These are phyloP conservation scores for Taxawa tesnikishii DNA, from an alignment of 2,329 filamentous ascomycete genomes.

Conservation along the genomic window DNA sequence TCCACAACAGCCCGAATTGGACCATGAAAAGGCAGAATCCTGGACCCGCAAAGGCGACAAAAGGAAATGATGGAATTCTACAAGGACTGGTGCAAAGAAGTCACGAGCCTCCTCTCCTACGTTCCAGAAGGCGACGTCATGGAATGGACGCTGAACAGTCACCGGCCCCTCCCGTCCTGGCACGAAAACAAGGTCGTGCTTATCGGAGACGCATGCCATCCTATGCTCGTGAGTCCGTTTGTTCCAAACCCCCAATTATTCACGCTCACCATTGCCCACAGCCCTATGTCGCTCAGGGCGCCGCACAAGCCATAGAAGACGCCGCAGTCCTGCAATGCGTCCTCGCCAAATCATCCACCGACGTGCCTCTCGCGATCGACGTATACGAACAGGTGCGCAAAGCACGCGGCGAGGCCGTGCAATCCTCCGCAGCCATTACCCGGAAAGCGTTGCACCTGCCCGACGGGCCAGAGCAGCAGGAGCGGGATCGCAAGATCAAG, in stretches of 20 bases:
- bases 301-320: slow-evolving; percentile 54
- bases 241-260: no score
- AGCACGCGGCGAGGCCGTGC: slow-evolving; percentile 24
- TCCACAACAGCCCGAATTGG: slow-evolving; percentile 3
- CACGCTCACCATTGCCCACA: no score
- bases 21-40: slow-evolving; percentile 27
- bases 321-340: slow-evolving; percentile 31
- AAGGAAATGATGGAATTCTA: slow-evolving; percentile 49
- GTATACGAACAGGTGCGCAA: slow-evolving; percentile 26
- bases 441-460: slow-evolving; percentile 19
- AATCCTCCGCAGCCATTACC: slow-evolving; percentile 23
- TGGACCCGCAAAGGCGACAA: slow-evolving; percentile 55
- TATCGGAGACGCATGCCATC: slow-evolving; percentile 32
- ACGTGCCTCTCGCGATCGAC: slow-evolving; percentile 22
- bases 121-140: slow-evolving; percentile 41
- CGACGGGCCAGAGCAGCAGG: slow-evolving; percentile 9
- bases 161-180: slow-evolving; percentile 22
- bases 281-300: slow-evolving; percentile 55
- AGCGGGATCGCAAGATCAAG: slow-evolving; percentile 9
- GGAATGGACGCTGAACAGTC: slow-evolving; percentile 25
- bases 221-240: slow-evolving; percentile 26
- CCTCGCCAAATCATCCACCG: slow-evolving; percentile 17
- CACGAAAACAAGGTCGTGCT: slow-evolving; percentile 22
- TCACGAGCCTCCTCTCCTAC: slow-evolving; percentile 46
- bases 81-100: slow-evolving; percentile 46